Percentiles rank a stretch among this genome's conserved stretches.
phyloP scores from a whole-genome alignment of 345 rosid genomes.

The Alliaria petiolata region DNA sequence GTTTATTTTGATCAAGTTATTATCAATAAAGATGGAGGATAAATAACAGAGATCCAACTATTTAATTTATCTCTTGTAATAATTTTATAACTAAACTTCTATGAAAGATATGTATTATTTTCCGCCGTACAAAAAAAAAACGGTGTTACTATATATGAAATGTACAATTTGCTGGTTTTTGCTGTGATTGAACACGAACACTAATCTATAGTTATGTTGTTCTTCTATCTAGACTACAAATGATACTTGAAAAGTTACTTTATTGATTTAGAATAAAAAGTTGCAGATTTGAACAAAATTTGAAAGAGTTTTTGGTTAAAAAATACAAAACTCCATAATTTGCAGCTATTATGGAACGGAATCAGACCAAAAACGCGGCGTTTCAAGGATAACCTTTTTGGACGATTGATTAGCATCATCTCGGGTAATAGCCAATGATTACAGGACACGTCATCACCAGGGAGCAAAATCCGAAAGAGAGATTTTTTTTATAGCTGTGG shows the following conservation, averaged over 20 bases:
- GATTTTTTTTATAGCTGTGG: not conserved
- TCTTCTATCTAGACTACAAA: no score
- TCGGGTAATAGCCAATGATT: not conserved
- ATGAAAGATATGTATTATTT: not conserved
- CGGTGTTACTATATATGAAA: not conserved
- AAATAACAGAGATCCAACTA: not conserved
- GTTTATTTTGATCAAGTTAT: no score
- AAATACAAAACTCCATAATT: no score
- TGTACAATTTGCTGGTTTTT: not conserved
- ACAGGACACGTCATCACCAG: not conserved
- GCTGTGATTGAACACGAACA: not conserved
- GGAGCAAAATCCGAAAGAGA: not conserved
- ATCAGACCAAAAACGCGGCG: constrained; percentile 18
- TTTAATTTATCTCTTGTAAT: constrained; percentile 5
- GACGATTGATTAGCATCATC: not conserved
- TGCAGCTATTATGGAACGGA: not conserved
- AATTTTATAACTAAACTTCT: not conserved
- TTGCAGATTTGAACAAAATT: no score
- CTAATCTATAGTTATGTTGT: no score
- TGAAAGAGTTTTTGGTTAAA: no score
- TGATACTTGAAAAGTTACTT: no score
- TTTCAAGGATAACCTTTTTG: constrained; percentile 2
- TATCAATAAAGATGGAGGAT: constrained; percentile 13
- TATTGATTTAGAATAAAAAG: no score
- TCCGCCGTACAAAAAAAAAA: not conserved